A percentile compares a stretch with the other conserved stretches of the same genome.
These are phyloP conservation scores for Candida coleopterorum DNA, from an alignment of 805 yeast genomes.

Conservation along the genomic window DNA sequence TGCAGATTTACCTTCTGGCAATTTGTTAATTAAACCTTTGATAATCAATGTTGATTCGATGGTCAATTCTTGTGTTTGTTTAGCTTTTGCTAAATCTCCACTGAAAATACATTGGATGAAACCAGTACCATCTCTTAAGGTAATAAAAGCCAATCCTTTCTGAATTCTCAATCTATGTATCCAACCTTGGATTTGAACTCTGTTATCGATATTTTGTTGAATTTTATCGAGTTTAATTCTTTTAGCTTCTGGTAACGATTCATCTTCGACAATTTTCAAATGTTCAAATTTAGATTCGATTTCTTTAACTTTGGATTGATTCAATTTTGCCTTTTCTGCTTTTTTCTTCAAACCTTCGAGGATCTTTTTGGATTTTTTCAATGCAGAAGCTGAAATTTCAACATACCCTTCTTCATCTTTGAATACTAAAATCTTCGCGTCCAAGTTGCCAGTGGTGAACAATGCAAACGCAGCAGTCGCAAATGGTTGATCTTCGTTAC, in stretches of 20 bases:
- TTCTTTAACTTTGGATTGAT: conserved; percentile 65
- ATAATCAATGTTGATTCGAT: conserved; percentile 80
- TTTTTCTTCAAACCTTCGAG: conserved; percentile 87
- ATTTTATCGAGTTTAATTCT: conserved; percentile 60
- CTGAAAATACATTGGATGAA: conserved; percentile 79
- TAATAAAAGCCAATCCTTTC: conserved; percentile 86
- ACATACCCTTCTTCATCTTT: conserved; percentile 61
- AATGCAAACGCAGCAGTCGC: conserved; percentile 82
- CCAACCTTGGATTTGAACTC: conserved; percentile 91
- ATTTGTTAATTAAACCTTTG: conserved; percentile 72
- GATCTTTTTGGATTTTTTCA: conserved; percentile 95
- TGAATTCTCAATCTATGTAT: conserved; percentile 89
- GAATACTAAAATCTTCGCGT: conserved; percentile 55
- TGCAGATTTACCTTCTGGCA: conserved; percentile 96
- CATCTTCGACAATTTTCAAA: conserved; percentile 66
- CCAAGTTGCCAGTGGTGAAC: conserved; percentile 35
- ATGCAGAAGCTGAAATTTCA: conserved; percentile 83
- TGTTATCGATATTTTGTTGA: conserved; percentile 51
- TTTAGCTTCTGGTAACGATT: conserved; percentile 63
- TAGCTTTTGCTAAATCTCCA: conserved; percentile 91
- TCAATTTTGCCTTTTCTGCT: conserved; percentile 58
- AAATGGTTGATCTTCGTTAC: conserved; percentile 67
- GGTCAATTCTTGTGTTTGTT: conserved; percentile 78
- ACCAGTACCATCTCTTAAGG: conserved; percentile 94
- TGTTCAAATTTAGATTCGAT: conserved; percentile 75